A percentile compares a stretch with the other conserved stretches of the same genome.
Conservation (phyloP, 1,139 yeast species). For the Yamadazyma mexicana region DNA sequence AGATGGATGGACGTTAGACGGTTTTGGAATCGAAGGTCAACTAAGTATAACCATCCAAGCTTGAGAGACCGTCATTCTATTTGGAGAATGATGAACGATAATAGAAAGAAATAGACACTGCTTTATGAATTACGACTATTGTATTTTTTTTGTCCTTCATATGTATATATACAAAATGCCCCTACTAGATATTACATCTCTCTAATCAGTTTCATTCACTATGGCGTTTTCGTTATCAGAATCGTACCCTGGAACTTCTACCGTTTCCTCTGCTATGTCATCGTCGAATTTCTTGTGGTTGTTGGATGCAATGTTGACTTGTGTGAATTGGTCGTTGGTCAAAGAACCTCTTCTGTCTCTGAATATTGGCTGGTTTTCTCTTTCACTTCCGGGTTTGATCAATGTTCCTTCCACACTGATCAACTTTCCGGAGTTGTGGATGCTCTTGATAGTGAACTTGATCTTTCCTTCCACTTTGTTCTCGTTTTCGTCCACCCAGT, state of each 20-base stretch:
- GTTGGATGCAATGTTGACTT: not conserved
- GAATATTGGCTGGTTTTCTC: conserved; percentile 53
- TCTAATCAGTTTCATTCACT: conserved; percentile 29
- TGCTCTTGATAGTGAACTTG: conserved; percentile 66
- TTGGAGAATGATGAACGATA: conserved; percentile 76
- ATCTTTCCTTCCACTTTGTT: conserved; percentile 78
- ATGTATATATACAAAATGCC: not conserved
- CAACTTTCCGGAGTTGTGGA: conserved; percentile 78
- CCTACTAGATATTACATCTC: too few relatives aligned
- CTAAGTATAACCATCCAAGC: conserved; percentile 37
- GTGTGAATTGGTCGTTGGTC: conserved; percentile 11
- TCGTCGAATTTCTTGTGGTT: conserved; percentile 47
- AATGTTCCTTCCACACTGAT: conserved; percentile 86
- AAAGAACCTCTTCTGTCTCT: conserved; percentile 30
- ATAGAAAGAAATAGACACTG: conserved; percentile 31
- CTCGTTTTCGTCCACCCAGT: conserved; percentile 81
- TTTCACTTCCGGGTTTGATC: conserved; percentile 58
- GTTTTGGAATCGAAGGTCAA: conserved; percentile 11
- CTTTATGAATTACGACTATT: too few relatives aligned
- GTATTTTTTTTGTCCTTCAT: not conserved
- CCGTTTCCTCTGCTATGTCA: conserved; percentile 22
- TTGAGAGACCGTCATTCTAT: conserved; percentile 56
- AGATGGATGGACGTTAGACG: not conserved
- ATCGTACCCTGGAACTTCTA: conserved; percentile 11
- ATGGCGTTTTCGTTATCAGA: conserved; percentile 27